Percentiles rank a stretch among this genome's conserved stretches.
Evolutionary conservation across 345 rosid genomes (phyloP).

Genomic region (Erysimum cheiranthoides): DNA sequence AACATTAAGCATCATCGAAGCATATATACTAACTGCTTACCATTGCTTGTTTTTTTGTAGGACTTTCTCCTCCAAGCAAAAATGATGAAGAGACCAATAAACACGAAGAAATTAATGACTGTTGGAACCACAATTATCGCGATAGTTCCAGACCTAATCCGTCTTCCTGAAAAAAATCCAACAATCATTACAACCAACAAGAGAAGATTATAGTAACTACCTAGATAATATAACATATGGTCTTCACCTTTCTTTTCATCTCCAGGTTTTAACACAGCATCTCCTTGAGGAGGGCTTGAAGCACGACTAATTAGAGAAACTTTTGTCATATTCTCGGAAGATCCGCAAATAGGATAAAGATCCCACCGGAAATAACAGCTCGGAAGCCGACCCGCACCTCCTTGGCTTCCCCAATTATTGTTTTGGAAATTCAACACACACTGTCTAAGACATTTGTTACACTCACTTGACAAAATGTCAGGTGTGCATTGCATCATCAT

Average conservation of each 20-base stretch:
- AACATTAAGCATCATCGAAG: not conserved
- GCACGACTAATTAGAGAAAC: constrained; percentile 31
- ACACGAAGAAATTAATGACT: constrained; percentile 1
- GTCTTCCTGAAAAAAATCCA: constrained; percentile 6
- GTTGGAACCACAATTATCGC: constrained; percentile 35
- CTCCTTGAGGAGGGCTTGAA: not conserved
- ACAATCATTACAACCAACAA: constrained; percentile 2
- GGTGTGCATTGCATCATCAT: constrained; percentile 58
- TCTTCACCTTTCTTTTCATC: constrained; percentile 19
- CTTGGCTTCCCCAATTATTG: constrained; percentile 47
- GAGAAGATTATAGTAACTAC: not conserved
- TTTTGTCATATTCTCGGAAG: constrained; percentile 7
- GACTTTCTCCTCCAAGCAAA: not conserved
- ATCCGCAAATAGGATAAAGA: constrained; percentile 42
- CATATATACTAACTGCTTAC: not conserved
- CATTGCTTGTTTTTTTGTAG: not conserved
- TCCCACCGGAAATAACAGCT: constrained; percentile 60
- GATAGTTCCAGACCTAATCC: constrained; percentile 10
- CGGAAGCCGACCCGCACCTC: constrained; percentile 48
- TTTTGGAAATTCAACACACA: constrained; percentile 3
- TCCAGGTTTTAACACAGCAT: not conserved
- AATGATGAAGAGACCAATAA: constrained; percentile 3
- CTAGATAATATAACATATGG: not conserved
- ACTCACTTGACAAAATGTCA: constrained; percentile 48
- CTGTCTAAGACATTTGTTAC: constrained; percentile 41